Evolutionary conservation across 1,284 basidiomycete species (phyloP).

Genomic region (Pascua sp.): DNA sequence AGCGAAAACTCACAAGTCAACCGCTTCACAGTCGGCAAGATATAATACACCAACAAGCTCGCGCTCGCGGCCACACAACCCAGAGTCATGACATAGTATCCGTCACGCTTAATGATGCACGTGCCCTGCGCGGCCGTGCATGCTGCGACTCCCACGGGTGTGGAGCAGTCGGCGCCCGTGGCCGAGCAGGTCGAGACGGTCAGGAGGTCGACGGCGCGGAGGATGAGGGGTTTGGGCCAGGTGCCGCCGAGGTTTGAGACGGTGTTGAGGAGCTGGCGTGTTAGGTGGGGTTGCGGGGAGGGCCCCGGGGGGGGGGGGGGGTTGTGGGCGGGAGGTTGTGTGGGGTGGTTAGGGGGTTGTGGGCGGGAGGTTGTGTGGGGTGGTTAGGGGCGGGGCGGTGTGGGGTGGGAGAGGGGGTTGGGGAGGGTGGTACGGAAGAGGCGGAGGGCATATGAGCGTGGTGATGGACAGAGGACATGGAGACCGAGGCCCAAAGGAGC

Average conservation of each 20-base stretch:
- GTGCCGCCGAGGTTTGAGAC: slow-evolving; percentile 97
- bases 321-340: too few species aligned
- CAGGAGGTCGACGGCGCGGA: slow-evolving; percentile 75
- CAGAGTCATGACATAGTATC: slow-evolving; percentile 82
- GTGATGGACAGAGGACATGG: too few species aligned
- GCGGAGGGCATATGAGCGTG: too few species aligned
- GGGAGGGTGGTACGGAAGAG: too few species aligned
- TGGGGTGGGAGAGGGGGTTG: too few species aligned
- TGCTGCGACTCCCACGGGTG: slow-evolving; percentile 76
- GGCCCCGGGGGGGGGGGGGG: too few species aligned
- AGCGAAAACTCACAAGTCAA: slow-evolving; percentile 67
- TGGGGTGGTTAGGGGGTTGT: too few species aligned
- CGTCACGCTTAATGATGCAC: slow-evolving; percentile 81
- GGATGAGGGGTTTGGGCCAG: slow-evolving; percentile 64
- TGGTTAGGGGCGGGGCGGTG: too few species aligned
- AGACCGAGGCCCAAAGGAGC: too few species aligned
- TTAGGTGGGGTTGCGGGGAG: too few species aligned
- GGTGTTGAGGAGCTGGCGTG: slow-evolving; percentile 77
- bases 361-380: too few species aligned
- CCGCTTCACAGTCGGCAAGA: slow-evolving; percentile 76
- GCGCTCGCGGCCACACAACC: slow-evolving; percentile 75
- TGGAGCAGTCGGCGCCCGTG: slow-evolving; percentile 76
- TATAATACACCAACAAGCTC: slow-evolving; percentile 67
- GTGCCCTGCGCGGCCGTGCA: slow-evolving; percentile 73
- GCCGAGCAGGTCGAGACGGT: slow-evolving; percentile 69